phyloP scores from a whole-genome alignment of 148 eudicot genomes.

The Euryodendron excelsum region DNA sequence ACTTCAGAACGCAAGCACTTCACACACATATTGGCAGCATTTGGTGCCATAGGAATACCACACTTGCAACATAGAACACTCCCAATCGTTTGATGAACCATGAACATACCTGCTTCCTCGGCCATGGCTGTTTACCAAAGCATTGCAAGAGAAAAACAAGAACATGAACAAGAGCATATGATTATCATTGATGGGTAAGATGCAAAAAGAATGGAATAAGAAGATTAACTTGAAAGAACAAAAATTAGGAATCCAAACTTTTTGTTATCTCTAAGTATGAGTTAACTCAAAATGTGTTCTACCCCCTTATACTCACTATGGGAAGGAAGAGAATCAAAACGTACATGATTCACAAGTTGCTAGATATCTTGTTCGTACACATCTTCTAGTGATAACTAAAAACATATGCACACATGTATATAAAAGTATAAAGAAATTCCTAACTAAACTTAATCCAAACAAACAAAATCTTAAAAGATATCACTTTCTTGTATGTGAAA shows the following conservation, averaged over 20 bases:
- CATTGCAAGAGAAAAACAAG: background rate
- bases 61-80: slow-evolving; percentile 72
- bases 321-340: background rate
- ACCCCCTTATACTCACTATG: background rate
- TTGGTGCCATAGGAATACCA: slow-evolving; percentile 59
- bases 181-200: too few relatives aligned
- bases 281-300: background rate
- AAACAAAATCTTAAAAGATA: too few relatives aligned
- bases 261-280: background rate
- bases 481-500: too few relatives aligned
- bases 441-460: too few relatives aligned
- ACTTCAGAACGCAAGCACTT: slow-evolving; percentile 63
- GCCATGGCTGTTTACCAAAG: slow-evolving; percentile 33
- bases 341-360: too few relatives aligned
- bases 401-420: background rate
- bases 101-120: slow-evolving; percentile 50
- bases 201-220: too few relatives aligned
- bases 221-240: background rate
- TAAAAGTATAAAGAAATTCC: too few relatives aligned
- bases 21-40: slow-evolving; percentile 77
- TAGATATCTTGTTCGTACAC: too few relatives aligned
- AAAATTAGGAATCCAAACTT: background rate
- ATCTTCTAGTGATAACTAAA: too few relatives aligned
- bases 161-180: too few relatives aligned
- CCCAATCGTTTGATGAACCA: slow-evolving; percentile 51